Evolutionary conservation across 2,329 filamentous ascomycete genomes (phyloP).

Genomic region (Monilinia polystroma): DNA sequence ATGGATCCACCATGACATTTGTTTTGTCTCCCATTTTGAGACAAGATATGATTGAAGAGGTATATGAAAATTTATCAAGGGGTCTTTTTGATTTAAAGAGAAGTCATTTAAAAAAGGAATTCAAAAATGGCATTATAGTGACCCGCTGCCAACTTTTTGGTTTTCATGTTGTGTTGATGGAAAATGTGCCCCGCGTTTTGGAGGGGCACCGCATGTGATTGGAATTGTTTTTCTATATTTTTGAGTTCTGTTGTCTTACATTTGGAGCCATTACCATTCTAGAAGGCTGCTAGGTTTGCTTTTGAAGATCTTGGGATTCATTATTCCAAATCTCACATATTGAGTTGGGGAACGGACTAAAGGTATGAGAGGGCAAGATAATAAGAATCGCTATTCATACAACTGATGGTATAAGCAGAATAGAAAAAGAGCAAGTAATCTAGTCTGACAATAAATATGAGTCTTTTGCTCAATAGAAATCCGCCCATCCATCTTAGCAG

Average conservation of each 20-base stretch:
- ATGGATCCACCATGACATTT: slow-evolving; percentile 2
- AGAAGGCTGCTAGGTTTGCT: background rate
- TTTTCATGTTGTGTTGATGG: background rate
- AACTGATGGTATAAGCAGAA: slow-evolving; percentile 7
- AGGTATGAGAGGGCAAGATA: background rate
- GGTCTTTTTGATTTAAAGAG: background rate
- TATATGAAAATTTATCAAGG: background rate
- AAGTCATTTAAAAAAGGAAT: background rate
- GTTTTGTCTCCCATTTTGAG: background rate
- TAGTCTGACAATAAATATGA: background rate
- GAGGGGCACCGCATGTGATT: slow-evolving; percentile 14
- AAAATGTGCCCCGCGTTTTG: slow-evolving; percentile 13
- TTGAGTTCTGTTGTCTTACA: background rate
- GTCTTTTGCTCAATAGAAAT: background rate
- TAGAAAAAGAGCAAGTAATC: background rate
- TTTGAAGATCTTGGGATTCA: background rate
- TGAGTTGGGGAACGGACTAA: background rate
- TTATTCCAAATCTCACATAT: background rate
- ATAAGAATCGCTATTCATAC: slow-evolving; percentile 1
- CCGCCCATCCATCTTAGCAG: background rate
- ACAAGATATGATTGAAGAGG: background rate
- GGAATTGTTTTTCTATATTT: background rate
- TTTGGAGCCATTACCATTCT: background rate
- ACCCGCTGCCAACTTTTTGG: slow-evolving; percentile 15
- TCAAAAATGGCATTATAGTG: background rate